phyloP scores from a whole-genome alignment of 2,329 filamentous ascomycete genomes.

The Xylariaceae sp. region DNA sequence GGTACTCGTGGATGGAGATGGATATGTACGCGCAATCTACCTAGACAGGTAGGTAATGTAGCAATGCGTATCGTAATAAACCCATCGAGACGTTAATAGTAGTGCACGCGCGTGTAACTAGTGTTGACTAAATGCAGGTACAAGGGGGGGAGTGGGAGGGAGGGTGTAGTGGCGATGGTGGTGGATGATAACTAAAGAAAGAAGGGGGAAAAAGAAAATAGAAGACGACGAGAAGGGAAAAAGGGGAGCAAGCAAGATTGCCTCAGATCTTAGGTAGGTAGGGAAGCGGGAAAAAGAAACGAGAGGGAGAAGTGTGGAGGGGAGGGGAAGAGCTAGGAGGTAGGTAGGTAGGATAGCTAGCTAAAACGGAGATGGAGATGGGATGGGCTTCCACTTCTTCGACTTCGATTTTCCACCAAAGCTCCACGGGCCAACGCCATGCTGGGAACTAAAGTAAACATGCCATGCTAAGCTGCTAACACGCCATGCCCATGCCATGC shows the following conservation, averaged over 20 bases:
- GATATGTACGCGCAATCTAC: not conserved
- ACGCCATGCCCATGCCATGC: no score
- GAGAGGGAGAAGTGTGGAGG: not conserved
- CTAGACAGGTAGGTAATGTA: not conserved
- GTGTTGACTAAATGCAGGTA: not conserved
- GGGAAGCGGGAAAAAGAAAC: not conserved
- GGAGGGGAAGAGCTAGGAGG: no score
- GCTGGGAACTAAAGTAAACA: no score
- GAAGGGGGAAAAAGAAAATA: not conserved
- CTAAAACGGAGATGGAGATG: not conserved
- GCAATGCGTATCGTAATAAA: not conserved
- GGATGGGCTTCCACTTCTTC: not conserved
- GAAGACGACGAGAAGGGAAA: not conserved
- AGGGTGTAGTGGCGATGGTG: not conserved
- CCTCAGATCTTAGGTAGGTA: no score
- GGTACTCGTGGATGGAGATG: no score
- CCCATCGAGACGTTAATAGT: not conserved
- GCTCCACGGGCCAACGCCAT: no score
- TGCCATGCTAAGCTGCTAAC: no score
- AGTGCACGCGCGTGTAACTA: not conserved
- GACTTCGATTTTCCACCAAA: no score
- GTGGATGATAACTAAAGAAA: not conserved
- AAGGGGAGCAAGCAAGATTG: not conserved
- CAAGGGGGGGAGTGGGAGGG: not conserved
- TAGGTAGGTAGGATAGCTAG: no score